phyloP scores from a whole-genome alignment of 2,329 filamentous ascomycete genomes.

The Chaetothyriales sp. region DNA sequence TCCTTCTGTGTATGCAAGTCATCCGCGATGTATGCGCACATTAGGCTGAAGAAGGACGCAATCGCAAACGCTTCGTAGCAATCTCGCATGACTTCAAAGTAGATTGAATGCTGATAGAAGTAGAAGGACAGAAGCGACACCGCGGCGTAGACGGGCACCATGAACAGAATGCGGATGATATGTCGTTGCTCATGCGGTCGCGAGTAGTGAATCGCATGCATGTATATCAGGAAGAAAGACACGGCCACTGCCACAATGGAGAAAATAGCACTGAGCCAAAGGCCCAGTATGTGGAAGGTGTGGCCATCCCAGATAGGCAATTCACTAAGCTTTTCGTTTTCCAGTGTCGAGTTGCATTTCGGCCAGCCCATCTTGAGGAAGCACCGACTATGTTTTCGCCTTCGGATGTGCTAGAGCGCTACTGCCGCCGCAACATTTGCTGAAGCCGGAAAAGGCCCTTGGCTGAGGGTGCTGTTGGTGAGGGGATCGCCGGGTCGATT shows the following conservation, averaged over 20 bases:
- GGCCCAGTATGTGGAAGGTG: slow-evolving; percentile 44
- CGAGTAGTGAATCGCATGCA: slow-evolving; percentile 47
- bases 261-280: slow-evolving; percentile 41
- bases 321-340: slow-evolving; percentile 31
- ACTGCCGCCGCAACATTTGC: background rate
- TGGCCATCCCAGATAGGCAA: slow-evolving; percentile 39
- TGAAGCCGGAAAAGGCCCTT: no score
- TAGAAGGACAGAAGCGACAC: slow-evolving; percentile 60
- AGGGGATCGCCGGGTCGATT: no score
- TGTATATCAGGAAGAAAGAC: slow-evolving; percentile 41
- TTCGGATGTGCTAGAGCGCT: background rate
- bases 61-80: slow-evolving; percentile 87
- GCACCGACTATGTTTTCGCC: background rate
- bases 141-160: slow-evolving; percentile 69
- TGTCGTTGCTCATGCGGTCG: slow-evolving; percentile 48
- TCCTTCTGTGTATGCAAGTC: slow-evolving; percentile 68
- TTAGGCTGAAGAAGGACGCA: slow-evolving; percentile 68
- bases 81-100: slow-evolving; percentile 67
- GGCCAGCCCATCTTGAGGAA: slow-evolving; percentile 28
- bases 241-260: slow-evolving; percentile 37
- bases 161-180: slow-evolving; percentile 77
- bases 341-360: slow-evolving; percentile 38
- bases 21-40: slow-evolving; percentile 69
- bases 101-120: slow-evolving; percentile 65
- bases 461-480: no score